Percentiles rank a stretch among this genome's conserved stretches.
Evolutionary conservation across 345 rosid genomes (phyloP).

Genomic region (Arabidopsis suecica): DNA sequence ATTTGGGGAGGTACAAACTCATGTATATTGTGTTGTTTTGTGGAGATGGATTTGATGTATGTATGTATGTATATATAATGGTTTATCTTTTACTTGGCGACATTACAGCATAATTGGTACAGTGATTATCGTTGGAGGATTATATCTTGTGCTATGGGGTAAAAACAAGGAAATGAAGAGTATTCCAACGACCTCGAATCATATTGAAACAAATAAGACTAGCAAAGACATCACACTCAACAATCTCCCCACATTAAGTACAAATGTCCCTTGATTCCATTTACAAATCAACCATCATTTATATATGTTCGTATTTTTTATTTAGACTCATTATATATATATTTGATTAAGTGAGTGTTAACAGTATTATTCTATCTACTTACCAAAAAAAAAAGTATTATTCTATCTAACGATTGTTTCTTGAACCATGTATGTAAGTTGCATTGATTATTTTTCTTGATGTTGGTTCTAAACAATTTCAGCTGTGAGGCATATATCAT

Average conservation of each 20-base stretch:
- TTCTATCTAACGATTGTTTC: slow-evolving; percentile 11
- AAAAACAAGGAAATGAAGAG: slow-evolving; percentile 53
- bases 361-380: background rate
- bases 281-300: slow-evolving; percentile 1
- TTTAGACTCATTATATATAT: background rate
- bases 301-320: background rate
- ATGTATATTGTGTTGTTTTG: slow-evolving; percentile 23
- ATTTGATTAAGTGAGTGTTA: background rate
- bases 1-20: slow-evolving; percentile 56
- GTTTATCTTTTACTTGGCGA: slow-evolving; percentile 21
- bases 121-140: slow-evolving; percentile 48
- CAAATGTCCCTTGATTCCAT: slow-evolving; percentile 30
- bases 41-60: slow-evolving; percentile 16
- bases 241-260: slow-evolving; percentile 28
- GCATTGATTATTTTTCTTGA: background rate
- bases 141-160: slow-evolving; percentile 60
- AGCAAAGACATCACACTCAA: slow-evolving; percentile 34
- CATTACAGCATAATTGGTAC: slow-evolving; percentile 51
- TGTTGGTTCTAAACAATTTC: background rate
- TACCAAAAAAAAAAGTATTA: too few relatives aligned
- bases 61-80: slow-evolving; percentile 5
- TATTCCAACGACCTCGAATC: slow-evolving; percentile 13
- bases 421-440: background rate
- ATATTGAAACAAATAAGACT: slow-evolving; percentile 36
- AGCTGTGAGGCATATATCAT: background rate